These are phyloP conservation scores for Silybum marianum DNA, from an alignment of 129 eudicot species.

Conservation along the genomic window DNA sequence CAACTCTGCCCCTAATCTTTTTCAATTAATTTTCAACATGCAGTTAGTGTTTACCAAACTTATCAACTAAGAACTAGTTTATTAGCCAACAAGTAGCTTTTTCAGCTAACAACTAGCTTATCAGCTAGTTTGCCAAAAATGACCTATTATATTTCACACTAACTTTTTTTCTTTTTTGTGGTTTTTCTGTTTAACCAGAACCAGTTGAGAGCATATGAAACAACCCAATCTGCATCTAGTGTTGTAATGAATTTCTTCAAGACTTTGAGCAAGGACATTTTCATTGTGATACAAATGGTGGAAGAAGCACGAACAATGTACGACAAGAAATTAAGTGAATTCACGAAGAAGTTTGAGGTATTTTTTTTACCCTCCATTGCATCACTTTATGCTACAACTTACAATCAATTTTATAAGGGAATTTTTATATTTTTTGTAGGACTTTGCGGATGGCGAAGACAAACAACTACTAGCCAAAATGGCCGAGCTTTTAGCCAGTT, in stretches of 20 bases:
- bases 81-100: neutral
- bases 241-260: conserved; percentile 42
- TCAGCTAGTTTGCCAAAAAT: neutral
- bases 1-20: too few species aligned
- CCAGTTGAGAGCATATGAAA: conserved; percentile 49
- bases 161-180: neutral
- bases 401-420: neutral
- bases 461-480: conserved; percentile 52
- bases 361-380: neutral
- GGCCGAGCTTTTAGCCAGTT: conserved; percentile 64
- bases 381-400: neutral
- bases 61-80: neutral
- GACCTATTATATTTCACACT: neutral
- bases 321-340: conserved; percentile 40
- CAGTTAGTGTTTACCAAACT: neutral
- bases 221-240: conserved; percentile 50
- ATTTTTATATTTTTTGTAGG: conserved; percentile 30
- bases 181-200: conserved; percentile 26
- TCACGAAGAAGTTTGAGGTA: conserved; percentile 59
- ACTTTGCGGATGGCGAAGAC: conserved; percentile 58
- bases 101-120: neutral
- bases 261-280: conserved; percentile 41
- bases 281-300: conserved; percentile 38
- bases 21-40: too few species aligned
- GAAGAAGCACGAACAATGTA: conserved; percentile 51